These are phyloP conservation scores for Lenwebbia sp. DNA, from an alignment of 345 rosid species.

Conservation along the genomic window DNA sequence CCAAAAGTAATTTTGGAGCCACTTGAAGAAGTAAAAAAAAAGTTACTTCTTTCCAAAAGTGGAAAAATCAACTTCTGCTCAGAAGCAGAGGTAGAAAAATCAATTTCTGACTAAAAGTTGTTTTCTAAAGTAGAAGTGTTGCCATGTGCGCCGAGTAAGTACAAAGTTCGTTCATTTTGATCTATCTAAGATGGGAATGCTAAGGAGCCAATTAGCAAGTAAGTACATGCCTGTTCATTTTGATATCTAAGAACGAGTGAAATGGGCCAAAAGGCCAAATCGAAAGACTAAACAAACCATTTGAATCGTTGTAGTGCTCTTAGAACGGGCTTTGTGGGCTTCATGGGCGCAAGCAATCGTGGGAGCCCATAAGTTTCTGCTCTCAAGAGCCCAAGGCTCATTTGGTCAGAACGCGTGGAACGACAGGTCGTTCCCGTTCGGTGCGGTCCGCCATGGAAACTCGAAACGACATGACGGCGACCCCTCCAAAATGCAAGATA, in stretches of 20 bases:
- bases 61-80: too few relatives aligned
- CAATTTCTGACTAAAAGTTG: too few relatives aligned
- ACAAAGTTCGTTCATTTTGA: background rate
- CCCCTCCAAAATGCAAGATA: background rate
- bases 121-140: too few relatives aligned
- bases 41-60: too few relatives aligned
- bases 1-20: too few relatives aligned
- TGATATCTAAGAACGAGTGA: background rate
- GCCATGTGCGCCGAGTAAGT: too few relatives aligned
- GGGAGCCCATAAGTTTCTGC: background rate
- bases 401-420: background rate
- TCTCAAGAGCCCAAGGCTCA: background rate
- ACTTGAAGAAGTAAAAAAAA: too few relatives aligned
- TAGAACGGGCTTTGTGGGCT: background rate
- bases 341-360: background rate
- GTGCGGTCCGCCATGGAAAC: background rate
- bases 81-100: too few relatives aligned
- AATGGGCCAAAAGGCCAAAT: background rate
- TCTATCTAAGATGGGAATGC: background rate
- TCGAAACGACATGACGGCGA: background rate
- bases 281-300: background rate
- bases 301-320: background rate
- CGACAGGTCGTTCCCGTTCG: background rate
- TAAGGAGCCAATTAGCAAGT: background rate
- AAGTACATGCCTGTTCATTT: background rate